phyloP scores from a whole-genome alignment of 2,329 filamentous ascomycete species.

The Fusarium napiforme region DNA sequence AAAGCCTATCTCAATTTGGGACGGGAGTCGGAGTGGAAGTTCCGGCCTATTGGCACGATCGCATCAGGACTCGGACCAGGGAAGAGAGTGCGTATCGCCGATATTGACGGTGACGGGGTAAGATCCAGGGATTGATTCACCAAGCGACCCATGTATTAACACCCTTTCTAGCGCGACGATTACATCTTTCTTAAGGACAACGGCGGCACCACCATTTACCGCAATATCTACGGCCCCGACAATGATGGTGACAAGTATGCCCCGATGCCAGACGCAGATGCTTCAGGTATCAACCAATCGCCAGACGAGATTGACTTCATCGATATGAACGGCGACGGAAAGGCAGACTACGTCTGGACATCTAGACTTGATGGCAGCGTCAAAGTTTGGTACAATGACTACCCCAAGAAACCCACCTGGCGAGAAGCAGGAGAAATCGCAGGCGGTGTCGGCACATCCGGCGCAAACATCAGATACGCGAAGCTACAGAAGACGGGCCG shows the following conservation, averaged over 20 bases:
- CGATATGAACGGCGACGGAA: constrained; percentile 9
- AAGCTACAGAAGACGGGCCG: not conserved
- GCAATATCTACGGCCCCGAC: not conserved
- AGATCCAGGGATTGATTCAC: too few species aligned
- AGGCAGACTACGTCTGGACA: constrained; percentile 13
- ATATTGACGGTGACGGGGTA: constrained; percentile 12
- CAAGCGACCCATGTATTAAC: too few species aligned
- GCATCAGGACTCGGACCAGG: not conserved
- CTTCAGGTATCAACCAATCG: not conserved
- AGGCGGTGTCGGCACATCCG: constrained; percentile 4
- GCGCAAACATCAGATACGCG: constrained; percentile 6
- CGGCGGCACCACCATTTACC: not conserved
- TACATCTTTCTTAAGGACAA: constrained; percentile 11
- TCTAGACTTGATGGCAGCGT: not conserved
- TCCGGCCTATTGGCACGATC: not conserved
- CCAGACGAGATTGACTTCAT: constrained; percentile 9
- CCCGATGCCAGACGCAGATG: not conserved
- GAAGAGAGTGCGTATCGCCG: not conserved
- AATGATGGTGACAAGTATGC: not conserved
- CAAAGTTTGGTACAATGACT: constrained; percentile 20
- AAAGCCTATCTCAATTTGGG: not conserved
- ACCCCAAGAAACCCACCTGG: constrained; percentile 2
- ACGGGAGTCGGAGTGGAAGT: not conserved
- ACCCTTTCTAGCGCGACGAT: not conserved
- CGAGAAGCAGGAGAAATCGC: not conserved